These are phyloP conservation scores for Kalmanozyma brasiliensis DNA, from an alignment of 1,284 basidiomycete species.

Conservation along the genomic window DNA sequence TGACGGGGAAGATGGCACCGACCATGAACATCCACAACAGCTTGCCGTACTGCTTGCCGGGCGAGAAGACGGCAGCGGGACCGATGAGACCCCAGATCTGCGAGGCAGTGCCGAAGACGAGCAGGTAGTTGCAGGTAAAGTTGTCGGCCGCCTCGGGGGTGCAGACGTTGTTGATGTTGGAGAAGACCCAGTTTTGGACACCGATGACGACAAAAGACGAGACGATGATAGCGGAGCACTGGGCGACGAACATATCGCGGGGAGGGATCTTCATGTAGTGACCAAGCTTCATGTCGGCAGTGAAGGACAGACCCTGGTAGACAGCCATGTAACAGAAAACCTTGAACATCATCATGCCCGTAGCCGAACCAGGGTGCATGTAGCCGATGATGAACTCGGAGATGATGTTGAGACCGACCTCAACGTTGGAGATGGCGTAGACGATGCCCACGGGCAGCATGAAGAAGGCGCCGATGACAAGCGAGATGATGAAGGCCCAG, in stretches of 20 bases:
- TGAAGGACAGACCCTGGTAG: constrained; percentile 74
- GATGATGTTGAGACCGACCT: constrained; percentile 75
- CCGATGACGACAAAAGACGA: constrained; percentile 73
- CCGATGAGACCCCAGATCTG: constrained; percentile 70
- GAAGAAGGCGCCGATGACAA: constrained; percentile 74
- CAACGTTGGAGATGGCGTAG: constrained; percentile 84
- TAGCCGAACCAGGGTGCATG: constrained; percentile 78
- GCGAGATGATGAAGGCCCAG: constrained; percentile 76
- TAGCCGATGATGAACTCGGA: constrained; percentile 82
- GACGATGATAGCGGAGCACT: constrained; percentile 79
- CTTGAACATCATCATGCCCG: constrained; percentile 87
- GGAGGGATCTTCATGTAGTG: constrained; percentile 74
- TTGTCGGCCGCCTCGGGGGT: constrained; percentile 59
- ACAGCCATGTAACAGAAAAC: constrained; percentile 75
- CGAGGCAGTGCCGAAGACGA: constrained; percentile 61
- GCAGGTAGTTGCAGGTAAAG: constrained; percentile 57
- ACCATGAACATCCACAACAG: constrained; percentile 61
- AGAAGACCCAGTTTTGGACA: constrained; percentile 77
- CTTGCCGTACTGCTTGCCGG: constrained; percentile 53
- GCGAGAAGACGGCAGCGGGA: constrained; percentile 61
- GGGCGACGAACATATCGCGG: constrained; percentile 70
- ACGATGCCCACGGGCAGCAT: constrained; percentile 81
- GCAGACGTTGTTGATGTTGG: constrained; percentile 80
- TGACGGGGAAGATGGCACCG: constrained; percentile 58
- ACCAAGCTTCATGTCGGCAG: constrained; percentile 73